These are phyloP conservation scores for Zymoseptoria brevis DNA, from an alignment of 2,329 filamentous ascomycete genomes.

Conservation along the genomic window DNA sequence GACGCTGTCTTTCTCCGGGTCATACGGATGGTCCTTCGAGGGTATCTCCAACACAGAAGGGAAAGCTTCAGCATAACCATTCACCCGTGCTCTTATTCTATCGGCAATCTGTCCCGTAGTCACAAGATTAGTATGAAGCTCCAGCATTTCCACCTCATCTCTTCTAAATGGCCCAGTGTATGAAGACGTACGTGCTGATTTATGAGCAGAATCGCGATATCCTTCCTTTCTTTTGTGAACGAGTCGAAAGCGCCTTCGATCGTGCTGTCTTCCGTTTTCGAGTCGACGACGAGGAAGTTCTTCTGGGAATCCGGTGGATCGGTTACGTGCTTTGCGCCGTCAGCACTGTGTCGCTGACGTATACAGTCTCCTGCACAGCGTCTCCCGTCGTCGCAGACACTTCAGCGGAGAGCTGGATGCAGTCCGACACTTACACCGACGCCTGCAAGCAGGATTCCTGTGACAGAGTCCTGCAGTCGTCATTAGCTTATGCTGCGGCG, in stretches of 20 bases:
- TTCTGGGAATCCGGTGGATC: conserved; percentile 81
- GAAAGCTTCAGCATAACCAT: conserved; percentile 88
- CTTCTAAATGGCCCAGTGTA: neutral
- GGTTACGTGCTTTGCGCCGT: conserved; percentile 67
- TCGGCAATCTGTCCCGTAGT: conserved; percentile 66
- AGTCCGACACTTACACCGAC: conserved; percentile 62
- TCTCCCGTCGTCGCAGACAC: too few relatives aligned
- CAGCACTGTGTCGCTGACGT: neutral
- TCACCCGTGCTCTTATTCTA: conserved; percentile 81
- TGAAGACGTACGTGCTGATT: conserved; percentile 75
- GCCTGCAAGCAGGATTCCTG: conserved; percentile 86
- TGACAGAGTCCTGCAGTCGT: conserved; percentile 73
- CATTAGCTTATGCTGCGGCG: conserved; percentile 14
- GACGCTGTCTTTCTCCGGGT: conserved; percentile 97
- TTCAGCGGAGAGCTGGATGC: neutral
- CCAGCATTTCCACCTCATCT: neutral
- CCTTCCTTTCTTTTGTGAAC: conserved; percentile 84
- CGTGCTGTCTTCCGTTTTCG: conserved; percentile 77
- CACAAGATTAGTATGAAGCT: too few relatives aligned
- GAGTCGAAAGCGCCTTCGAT: conserved; percentile 87
- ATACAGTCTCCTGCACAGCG: neutral
- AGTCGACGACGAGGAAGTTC: conserved; percentile 96
- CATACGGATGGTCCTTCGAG: conserved; percentile 97
- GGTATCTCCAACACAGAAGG: conserved; percentile 95
- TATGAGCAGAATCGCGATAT: conserved; percentile 93